These are phyloP conservation scores for Amaranthus cruentus DNA, from an alignment of 148 eudicot species.

Conservation along the genomic window DNA sequence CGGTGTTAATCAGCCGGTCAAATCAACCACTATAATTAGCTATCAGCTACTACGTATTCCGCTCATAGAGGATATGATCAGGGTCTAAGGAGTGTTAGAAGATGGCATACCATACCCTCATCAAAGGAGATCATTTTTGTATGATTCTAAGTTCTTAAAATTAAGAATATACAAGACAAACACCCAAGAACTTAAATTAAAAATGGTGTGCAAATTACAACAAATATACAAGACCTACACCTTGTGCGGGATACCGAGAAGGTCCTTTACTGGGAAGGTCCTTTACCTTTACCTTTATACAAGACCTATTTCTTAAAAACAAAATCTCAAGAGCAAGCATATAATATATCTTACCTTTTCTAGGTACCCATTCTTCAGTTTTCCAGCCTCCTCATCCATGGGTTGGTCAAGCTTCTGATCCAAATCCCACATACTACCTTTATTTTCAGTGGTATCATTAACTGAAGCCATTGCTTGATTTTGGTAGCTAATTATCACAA, in stretches of 20 bases:
- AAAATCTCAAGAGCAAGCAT: neutral
- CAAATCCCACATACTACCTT: slow-evolving; percentile 91
- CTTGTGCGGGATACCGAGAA: too few relatives aligned
- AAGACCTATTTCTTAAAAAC: neutral
- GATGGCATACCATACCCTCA: neutral
- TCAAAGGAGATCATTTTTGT: too few relatives aligned
- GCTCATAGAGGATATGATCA: neutral
- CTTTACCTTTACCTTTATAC: neutral
- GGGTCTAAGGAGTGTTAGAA: neutral
- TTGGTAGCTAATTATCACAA: neutral
- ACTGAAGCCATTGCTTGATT: slow-evolving; percentile 27
- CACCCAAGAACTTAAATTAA: neutral
- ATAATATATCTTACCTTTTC: slow-evolving; percentile 57
- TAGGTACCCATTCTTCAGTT: slow-evolving; percentile 60
- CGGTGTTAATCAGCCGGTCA: too few relatives aligned
- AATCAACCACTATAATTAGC: too few relatives aligned
- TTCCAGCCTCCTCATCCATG: slow-evolving; percentile 95
- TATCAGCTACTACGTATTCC: too few relatives aligned
- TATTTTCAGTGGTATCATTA: slow-evolving; percentile 40
- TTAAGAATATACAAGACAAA: neutral
- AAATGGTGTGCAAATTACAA: neutral
- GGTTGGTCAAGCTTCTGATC: slow-evolving; percentile 92
- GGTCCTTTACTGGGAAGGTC: too few relatives aligned
- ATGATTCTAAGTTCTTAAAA: too few relatives aligned
- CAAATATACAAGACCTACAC: neutral